phyloP scores from a whole-genome alignment of 495 filamentous ascomycete species.

The Neurospora discreta region DNA sequence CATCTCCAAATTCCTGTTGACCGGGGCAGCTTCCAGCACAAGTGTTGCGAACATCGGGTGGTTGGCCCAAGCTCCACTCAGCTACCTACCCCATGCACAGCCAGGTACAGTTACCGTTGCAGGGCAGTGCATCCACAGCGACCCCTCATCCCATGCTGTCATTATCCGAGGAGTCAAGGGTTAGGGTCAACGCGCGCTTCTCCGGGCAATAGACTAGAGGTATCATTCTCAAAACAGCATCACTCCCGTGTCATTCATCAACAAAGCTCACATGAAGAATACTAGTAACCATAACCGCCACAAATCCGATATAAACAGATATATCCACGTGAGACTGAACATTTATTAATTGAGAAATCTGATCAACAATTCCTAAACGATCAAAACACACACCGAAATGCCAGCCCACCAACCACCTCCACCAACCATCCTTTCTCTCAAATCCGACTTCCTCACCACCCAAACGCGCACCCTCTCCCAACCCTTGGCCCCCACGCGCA shows the following conservation, averaged over 20 bases:
- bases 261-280: not conserved
- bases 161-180: not conserved
- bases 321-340: not conserved
- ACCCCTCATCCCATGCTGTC: not conserved
- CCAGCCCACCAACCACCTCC: not conserved
- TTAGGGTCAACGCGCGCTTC: not conserved
- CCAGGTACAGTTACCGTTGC: not conserved
- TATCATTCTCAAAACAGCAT: not conserved
- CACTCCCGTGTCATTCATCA: not conserved
- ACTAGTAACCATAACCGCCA: not conserved
- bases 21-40: not conserved
- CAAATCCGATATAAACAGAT: not conserved
- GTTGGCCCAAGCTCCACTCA: not conserved
- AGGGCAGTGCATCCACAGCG: not conserved
- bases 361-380: too few relatives aligned
- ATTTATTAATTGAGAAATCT: too few relatives aligned
- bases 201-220: too few relatives aligned
- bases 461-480: slow-evolving; percentile 53
- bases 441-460: slow-evolving; percentile 49
- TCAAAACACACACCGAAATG: slow-evolving; percentile 7
- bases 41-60: not conserved
- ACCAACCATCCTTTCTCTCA: slow-evolving; percentile 48
- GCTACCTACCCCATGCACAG: not conserved
- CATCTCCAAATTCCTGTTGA: not conserved
- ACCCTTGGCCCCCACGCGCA: slow-evolving; percentile 41